Percentiles rank a stretch among this genome's conserved stretches.
Evolutionary conservation across 495 filamentous ascomycete species (phyloP).

Genomic region (Podospora conica): DNA sequence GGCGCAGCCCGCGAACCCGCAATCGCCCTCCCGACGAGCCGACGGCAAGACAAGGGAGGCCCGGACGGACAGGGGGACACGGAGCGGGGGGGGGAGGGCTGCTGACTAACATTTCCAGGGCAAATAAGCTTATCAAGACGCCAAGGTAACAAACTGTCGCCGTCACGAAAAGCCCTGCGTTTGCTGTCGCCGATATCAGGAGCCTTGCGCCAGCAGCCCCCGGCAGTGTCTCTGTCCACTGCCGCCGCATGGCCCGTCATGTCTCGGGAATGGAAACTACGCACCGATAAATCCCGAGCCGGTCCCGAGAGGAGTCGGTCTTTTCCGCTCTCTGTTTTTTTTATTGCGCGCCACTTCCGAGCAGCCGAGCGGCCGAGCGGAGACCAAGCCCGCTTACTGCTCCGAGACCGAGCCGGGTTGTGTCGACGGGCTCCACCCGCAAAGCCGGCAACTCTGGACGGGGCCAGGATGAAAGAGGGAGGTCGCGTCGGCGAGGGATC

Average conservation of each 20-base stretch:
- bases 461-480: background rate
- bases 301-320: background rate
- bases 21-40: background rate
- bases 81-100: background rate
- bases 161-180: background rate
- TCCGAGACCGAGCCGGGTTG: background rate
- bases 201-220: background rate
- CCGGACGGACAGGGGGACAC: background rate
- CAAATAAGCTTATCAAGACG: background rate
- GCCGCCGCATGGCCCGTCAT: background rate
- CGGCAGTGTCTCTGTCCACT: background rate
- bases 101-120: background rate
- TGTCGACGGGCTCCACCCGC: background rate
- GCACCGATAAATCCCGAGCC: background rate
- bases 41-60: background rate
- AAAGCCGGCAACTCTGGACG: background rate
- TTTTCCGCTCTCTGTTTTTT: background rate
- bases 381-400: background rate
- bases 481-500: background rate
- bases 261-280: background rate
- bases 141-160: background rate
- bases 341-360: background rate
- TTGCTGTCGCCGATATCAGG: background rate
- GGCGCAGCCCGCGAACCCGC: background rate
- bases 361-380: background rate